Evolutionary conservation across 2,329 filamentous ascomycete species (phyloP).

Genomic region (Cladophialophora carrionii): DNA sequence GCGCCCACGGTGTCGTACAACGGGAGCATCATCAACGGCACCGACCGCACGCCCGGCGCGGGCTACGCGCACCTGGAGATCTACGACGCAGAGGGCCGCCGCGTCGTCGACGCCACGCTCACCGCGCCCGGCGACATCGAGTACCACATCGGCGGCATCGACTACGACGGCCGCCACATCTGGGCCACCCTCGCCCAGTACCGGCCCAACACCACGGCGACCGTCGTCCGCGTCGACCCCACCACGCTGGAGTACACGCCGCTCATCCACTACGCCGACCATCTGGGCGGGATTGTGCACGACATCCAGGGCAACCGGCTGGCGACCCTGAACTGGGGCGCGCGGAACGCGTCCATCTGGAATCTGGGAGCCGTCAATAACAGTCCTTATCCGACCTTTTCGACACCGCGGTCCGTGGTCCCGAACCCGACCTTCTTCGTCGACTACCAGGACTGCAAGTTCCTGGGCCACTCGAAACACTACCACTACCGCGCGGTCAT

Average conservation of each 20-base stretch:
- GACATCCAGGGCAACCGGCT: slow-evolving; percentile 45
- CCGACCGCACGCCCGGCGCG: slow-evolving; percentile 55
- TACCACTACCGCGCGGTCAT: slow-evolving; percentile 50
- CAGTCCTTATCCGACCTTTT: slow-evolving; percentile 36
- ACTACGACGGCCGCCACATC: slow-evolving; percentile 54
- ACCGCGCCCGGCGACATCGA: slow-evolving; percentile 46
- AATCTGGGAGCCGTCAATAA: slow-evolving; percentile 37
- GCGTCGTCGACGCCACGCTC: slow-evolving; percentile 53
- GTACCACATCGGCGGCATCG: slow-evolving; percentile 56
- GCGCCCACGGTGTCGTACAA: slow-evolving; percentile 47
- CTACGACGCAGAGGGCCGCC: slow-evolving; percentile 49
- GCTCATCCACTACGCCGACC: slow-evolving; percentile 48
- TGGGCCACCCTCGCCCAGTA: slow-evolving; percentile 56
- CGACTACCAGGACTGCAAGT: slow-evolving; percentile 60
- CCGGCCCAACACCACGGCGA: slow-evolving; percentile 53
- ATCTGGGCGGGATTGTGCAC: slow-evolving; percentile 55
- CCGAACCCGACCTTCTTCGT: slow-evolving; percentile 52
- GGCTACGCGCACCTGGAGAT: slow-evolving; percentile 54
- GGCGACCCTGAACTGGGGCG: slow-evolving; percentile 54
- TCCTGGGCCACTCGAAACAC: slow-evolving; percentile 48
- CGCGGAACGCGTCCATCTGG: slow-evolving; percentile 48
- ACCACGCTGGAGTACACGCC: slow-evolving; percentile 43
- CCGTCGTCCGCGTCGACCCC: slow-evolving; percentile 49
- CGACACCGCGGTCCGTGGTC: slow-evolving; percentile 35
- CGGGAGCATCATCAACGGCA: slow-evolving; percentile 65